Conservation (phyloP, 2,329 filamentous ascomycete genomes). For the Endothia cerciana region DNA sequence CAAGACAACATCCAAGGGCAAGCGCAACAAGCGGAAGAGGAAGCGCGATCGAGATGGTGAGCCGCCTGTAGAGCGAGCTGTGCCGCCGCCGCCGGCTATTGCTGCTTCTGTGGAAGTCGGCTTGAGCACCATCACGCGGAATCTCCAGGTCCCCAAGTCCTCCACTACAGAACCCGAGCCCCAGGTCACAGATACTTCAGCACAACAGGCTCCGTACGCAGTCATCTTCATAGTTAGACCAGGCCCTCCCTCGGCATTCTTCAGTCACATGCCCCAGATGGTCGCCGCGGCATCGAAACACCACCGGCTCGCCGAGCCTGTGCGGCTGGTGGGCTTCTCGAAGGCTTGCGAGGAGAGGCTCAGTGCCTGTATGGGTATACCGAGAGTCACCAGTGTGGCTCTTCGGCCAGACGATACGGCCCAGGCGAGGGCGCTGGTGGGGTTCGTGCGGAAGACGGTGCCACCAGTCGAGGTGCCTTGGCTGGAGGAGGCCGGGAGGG, state of each 20-base stretch:
- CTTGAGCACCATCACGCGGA: conserved; percentile 64
- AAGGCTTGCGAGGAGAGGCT: conserved; percentile 62
- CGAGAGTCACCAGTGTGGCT: conserved; percentile 67
- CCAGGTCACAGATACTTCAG: neutral
- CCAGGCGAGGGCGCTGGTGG: conserved; percentile 58
- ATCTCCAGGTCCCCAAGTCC: conserved; percentile 52
- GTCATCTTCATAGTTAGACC: conserved; percentile 63
- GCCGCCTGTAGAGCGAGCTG: conserved; percentile 25
- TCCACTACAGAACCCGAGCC: neutral
- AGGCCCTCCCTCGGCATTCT: conserved; percentile 60
- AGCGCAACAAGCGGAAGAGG: conserved; percentile 56
- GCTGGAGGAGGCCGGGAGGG: conserved; percentile 51
- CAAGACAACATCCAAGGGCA: conserved; percentile 63
- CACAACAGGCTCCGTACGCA: conserved; percentile 43
- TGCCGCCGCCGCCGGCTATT: conserved; percentile 55
- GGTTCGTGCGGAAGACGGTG: conserved; percentile 59
- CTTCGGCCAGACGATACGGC: conserved; percentile 58
- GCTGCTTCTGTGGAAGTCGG: conserved; percentile 65
- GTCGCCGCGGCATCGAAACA: conserved; percentile 49
- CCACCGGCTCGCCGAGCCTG: conserved; percentile 43
- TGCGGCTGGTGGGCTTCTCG: conserved; percentile 66
- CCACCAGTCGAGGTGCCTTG: conserved; percentile 58
- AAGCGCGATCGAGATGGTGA: conserved; percentile 38
- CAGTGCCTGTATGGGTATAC: conserved; percentile 60
- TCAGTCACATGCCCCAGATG: conserved; percentile 61